Percentiles rank a stretch among this genome's conserved stretches.
phyloP scores from a whole-genome alignment of 2,329 filamentous ascomycete genomes.

The Emergomyces orientalis region DNA sequence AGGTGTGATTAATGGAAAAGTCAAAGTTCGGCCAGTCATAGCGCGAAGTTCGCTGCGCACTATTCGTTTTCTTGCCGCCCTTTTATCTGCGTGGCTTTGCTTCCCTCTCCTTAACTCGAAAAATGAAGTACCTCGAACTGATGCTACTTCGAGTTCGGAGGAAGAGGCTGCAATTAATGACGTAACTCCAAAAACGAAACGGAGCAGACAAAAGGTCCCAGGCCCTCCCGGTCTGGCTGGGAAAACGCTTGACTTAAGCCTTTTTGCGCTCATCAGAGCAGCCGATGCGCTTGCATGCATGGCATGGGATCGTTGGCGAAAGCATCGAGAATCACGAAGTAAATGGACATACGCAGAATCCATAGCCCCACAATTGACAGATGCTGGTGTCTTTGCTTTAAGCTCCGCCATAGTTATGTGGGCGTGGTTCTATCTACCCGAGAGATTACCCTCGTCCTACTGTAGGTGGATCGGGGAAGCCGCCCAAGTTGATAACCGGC shows the following conservation, averaged over 20 bases:
- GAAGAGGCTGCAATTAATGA: slow-evolving; percentile 9
- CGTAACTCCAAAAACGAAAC: slow-evolving; percentile 4
- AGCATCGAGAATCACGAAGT: slow-evolving; percentile 23
- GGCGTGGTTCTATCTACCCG: slow-evolving; percentile 73
- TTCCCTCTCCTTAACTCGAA: slow-evolving; percentile 42
- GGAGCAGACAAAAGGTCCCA: slow-evolving; percentile 11
- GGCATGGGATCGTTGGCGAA: slow-evolving; percentile 49
- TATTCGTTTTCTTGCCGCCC: slow-evolving; percentile 37
- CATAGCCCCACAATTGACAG: slow-evolving; percentile 40
- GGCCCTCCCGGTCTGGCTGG: slow-evolving; percentile 46
- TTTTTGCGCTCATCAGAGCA: slow-evolving; percentile 67
- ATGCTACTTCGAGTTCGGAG: background rate
- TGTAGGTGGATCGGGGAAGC: slow-evolving; percentile 73
- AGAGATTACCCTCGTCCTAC: slow-evolving; percentile 62
- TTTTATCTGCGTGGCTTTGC: slow-evolving; percentile 42
- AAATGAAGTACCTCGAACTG: slow-evolving; percentile 15
- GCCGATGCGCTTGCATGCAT: slow-evolving; percentile 60
- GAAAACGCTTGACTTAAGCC: slow-evolving; percentile 68
- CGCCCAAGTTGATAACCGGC: slow-evolving; percentile 62
- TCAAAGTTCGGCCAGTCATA: slow-evolving; percentile 3
- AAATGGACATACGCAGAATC: slow-evolving; percentile 33
- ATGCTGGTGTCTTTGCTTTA: slow-evolving; percentile 60
- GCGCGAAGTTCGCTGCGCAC: slow-evolving; percentile 2
- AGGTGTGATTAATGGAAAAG: background rate
- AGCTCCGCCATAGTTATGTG: slow-evolving; percentile 76